These are phyloP conservation scores for Bruguiera parviflora DNA, from an alignment of 345 rosid species.

Conservation along the genomic window DNA sequence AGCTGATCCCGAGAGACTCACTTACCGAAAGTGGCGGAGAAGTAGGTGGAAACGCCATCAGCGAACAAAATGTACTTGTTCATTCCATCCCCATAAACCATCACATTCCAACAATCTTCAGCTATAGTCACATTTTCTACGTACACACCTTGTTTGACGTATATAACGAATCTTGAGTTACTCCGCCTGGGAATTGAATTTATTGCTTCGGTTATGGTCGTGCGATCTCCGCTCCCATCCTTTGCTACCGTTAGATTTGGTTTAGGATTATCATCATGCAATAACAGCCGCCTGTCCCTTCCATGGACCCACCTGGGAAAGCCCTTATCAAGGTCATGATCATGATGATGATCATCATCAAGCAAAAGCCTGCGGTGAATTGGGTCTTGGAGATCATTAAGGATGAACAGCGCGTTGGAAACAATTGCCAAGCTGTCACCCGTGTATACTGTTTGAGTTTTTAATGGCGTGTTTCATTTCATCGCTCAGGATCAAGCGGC, in stretches of 20 bases:
- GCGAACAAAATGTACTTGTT: slow-evolving; percentile 26
- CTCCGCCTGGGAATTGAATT: slow-evolving; percentile 23
- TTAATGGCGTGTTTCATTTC: slow-evolving; percentile 18
- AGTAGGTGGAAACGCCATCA: slow-evolving; percentile 30
- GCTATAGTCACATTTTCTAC: slow-evolving; percentile 32
- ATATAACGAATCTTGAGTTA: slow-evolving; percentile 20
- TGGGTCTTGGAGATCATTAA: not conserved
- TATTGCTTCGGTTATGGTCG: slow-evolving; percentile 32
- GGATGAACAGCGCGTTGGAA: slow-evolving; percentile 9
- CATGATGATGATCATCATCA: not conserved
- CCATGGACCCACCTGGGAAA: slow-evolving; percentile 12
- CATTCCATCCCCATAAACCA: slow-evolving; percentile 48
- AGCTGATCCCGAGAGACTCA: not conserved
- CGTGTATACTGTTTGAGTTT: slow-evolving; percentile 30
- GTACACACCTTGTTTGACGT: slow-evolving; percentile 37
- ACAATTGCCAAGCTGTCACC: slow-evolving; percentile 36
- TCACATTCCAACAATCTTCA: slow-evolving; percentile 28
- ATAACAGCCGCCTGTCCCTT: slow-evolving; percentile 8
- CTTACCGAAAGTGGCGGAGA: slow-evolving; percentile 36
- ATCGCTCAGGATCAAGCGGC: slow-evolving; percentile 3
- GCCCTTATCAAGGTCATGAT: not conserved
- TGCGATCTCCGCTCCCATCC: slow-evolving; percentile 32
- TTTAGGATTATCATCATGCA: slow-evolving; percentile 8
- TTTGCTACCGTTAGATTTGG: slow-evolving; percentile 28
- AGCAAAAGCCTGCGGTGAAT: slow-evolving; percentile 15